phyloP scores from a whole-genome alignment of 345 rosid species.

The Eucalyptus tenuipes region DNA sequence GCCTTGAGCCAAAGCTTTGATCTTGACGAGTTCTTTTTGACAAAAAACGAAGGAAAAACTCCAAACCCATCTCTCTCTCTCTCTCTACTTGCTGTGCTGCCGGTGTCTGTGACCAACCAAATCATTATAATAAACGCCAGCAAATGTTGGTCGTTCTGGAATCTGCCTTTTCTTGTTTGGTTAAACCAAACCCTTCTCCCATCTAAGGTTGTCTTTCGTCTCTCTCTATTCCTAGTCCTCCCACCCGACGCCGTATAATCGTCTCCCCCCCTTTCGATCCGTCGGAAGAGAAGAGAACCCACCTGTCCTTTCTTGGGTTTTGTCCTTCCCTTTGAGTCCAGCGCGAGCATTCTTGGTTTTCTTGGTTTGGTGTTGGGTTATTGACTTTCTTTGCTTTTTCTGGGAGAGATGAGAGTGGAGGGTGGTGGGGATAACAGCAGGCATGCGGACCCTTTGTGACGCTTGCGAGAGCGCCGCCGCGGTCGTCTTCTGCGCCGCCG shows the following conservation, averaged over 20 bases:
- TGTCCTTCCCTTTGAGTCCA: not conserved
- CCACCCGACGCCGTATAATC: not conserved
- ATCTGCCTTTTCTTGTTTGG: not conserved
- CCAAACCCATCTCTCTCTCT: not conserved
- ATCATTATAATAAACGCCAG: not conserved
- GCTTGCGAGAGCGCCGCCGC: conserved; percentile 88
- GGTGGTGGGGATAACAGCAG: not conserved
- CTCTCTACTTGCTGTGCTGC: not conserved
- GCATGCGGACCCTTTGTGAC: conserved; percentile 77
- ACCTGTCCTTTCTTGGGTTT: not conserved
- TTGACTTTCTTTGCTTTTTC: not conserved
- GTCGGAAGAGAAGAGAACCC: not conserved
- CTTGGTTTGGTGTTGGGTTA: not conserved
- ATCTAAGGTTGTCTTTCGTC: not conserved
- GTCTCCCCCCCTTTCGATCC: not conserved
- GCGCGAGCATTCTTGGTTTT: not conserved
- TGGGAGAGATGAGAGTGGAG: conserved; percentile 24
- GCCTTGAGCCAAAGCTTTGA: not conserved
- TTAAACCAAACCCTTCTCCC: not conserved
- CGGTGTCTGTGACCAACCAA: not conserved
- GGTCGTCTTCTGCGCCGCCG: conserved; percentile 77
- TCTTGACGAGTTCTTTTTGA: not conserved
- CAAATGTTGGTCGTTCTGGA: not conserved
- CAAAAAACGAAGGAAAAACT: not conserved
- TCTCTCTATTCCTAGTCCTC: not conserved